Evolutionary conservation across 805 yeast genomes (phyloP), one percentile per base, ranked within the genome.

Genomic region (Teunomyces panamensis): DNA sequence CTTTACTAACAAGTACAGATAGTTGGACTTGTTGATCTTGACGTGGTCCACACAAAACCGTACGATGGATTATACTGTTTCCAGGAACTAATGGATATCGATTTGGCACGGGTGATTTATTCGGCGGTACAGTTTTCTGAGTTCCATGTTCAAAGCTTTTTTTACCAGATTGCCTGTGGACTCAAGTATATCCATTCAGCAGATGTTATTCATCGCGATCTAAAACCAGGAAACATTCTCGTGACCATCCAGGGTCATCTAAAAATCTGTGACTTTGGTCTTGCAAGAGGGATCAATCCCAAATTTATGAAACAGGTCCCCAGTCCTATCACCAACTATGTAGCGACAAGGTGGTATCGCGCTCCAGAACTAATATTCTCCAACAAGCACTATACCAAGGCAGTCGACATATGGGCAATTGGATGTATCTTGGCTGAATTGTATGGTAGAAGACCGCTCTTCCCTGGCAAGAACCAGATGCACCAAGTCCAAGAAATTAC

Each of bases 291-390:
- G 1, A 73, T 89, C 9, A 66, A 59, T 57, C 69, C 62, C 8
- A 51, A 49, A 16, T 61, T 44, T 42, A 52, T 64, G 50, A 67
- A 63, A 43, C 64, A 71, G 11, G 68, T 62, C 33, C 51, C 69
- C 3, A 58, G 69, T 28, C 73, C 78, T 11, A 87, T 87, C 26
- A 87, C 96, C 9, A 84, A 82, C 56, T 91, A 91, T 60, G 97
- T 91, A 20, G 97, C 97, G 0, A 91, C 97, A 0, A 70, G 97
- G 49, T 91, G 97, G 96, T 91, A 91, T 59, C 74, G 98, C 39
- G 97, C 97, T 0, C 98, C 98, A 0, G 98, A 91, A 59, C 73
- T 91, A 42, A 79, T 91, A 39, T 65, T 90, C 30, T 77, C 87
- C 9, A 74, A 78, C 48, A 76, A 73, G 44, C 58, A 56, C 13